A percentile compares a stretch with the other conserved stretches of the same genome.
Evolutionary conservation across 192 early-diverging fungal genomes (phyloP).

Genomic region (Coemansia sp.): DNA sequence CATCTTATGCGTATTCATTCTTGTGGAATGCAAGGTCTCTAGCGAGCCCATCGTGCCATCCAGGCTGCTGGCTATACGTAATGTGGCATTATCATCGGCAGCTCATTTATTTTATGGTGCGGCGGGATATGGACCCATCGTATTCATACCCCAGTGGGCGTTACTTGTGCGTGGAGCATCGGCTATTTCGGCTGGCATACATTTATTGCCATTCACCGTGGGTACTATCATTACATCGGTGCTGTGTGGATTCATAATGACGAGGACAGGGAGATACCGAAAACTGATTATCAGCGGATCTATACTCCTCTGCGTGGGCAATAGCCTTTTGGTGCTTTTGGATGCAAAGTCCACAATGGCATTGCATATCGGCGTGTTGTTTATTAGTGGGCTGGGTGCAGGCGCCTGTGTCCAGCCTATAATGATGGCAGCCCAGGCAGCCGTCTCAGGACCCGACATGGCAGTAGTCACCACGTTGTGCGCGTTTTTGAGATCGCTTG

Average conservation of each 20-base stretch:
- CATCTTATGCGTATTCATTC: constrained; percentile 56
- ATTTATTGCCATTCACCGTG: constrained; percentile 69
- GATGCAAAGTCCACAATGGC: constrained; percentile 52
- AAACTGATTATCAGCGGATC: constrained; percentile 64
- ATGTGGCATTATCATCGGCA: constrained; percentile 58
- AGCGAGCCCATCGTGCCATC: constrained; percentile 49
- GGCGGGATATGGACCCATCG: constrained; percentile 62
- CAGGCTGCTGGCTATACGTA: constrained; percentile 61
- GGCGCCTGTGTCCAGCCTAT: constrained; percentile 74
- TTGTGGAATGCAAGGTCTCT: constrained; percentile 67
- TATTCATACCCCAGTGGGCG: constrained; percentile 81
- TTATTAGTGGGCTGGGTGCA: constrained; percentile 73
- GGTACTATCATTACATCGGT: constrained; percentile 73
- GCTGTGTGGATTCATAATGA: constrained; percentile 59
- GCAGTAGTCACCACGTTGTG: constrained; percentile 71
- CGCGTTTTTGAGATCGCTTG: constrained; percentile 58
- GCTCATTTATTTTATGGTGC: constrained; percentile 66
- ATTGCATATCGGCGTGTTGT: constrained; percentile 60
- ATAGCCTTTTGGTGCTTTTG: constrained; percentile 64
- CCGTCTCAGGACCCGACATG: constrained; percentile 63
- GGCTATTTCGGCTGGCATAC: constrained; percentile 73
- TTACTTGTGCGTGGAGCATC: constrained; percentile 72
- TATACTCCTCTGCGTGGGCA: constrained; percentile 60
- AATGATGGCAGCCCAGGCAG: constrained; percentile 70
- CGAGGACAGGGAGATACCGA: constrained; percentile 59